Conservation (phyloP, 2,329 filamentous ascomycete species). For the Acrodontium crateriforme region DNA sequence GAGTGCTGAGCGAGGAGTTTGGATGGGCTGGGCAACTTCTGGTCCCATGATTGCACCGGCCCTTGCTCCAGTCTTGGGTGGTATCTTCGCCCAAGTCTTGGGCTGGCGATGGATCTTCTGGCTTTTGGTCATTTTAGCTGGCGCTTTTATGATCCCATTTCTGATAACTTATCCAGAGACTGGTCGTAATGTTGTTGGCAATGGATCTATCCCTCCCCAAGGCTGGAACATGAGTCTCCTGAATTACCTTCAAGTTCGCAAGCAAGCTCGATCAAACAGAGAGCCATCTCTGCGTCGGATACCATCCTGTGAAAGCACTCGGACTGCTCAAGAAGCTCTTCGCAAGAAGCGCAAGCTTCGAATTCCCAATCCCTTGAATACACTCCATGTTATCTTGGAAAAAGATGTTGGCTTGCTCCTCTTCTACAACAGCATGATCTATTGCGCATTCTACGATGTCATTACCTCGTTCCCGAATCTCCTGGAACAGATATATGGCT, state of each 20-base stretch:
- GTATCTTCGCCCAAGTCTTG: conserved; percentile 17
- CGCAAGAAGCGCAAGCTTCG: conserved; percentile 21
- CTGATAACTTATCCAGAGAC: conserved; percentile 24
- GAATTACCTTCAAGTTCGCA: conserved; percentile 11
- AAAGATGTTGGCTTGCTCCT: conserved; percentile 12
- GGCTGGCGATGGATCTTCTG: conserved; percentile 26
- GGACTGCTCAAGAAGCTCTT: conserved; percentile 13
- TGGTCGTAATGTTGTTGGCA: conserved; percentile 27
- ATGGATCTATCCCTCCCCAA: conserved; percentile 19
- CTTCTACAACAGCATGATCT: conserved; percentile 18
- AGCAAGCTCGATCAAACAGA: conserved; percentile 4
- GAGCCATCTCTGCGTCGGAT: conserved; percentile 12
- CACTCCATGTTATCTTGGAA: conserved; percentile 25
- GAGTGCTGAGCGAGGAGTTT: conserved; percentile 18
- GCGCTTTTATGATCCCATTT: conserved; percentile 15
- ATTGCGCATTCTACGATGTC: conserved; percentile 35
- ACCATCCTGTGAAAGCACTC: conserved; percentile 13
- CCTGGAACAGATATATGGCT: conserved; percentile 23
- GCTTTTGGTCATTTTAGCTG: conserved; percentile 28
- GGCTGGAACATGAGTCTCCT: conserved; percentile 18
- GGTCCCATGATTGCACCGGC: conserved; percentile 15
- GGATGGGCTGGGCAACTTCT: conserved; percentile 19
- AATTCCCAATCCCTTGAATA: conserved; percentile 31
- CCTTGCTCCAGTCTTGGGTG: conserved; percentile 16
- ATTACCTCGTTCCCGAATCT: conserved; percentile 31